Percentiles rank a stretch among this genome's conserved stretches.
Conservation (phyloP, 1,284 basidiomycete genomes). For the Cryptococcus sp. region DNA sequence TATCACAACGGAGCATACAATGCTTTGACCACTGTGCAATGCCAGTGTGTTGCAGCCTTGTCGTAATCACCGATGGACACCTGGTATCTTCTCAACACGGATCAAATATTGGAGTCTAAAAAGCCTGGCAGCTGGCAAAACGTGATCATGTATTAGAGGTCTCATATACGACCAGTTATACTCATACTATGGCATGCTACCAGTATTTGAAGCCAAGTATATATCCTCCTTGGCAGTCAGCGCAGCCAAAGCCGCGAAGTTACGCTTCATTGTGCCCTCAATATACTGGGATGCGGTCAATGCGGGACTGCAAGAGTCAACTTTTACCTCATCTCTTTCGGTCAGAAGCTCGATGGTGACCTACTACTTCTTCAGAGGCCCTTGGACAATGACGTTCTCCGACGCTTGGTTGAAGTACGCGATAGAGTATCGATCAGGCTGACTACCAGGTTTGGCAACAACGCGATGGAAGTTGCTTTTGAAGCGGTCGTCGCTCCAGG, state of each 20-base stretch:
- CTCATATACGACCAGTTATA: too few species aligned
- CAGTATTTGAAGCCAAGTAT: too few species aligned
- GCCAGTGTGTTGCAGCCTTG: too few species aligned
- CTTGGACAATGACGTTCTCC: slow-evolving; percentile 14
- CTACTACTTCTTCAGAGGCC: slow-evolving; percentile 17
- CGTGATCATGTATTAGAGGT: too few species aligned
- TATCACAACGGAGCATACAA: too few species aligned
- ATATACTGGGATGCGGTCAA: slow-evolving; percentile 7
- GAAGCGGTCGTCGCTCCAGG: slow-evolving; percentile 21
- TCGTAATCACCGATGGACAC: too few species aligned
- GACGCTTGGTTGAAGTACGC: slow-evolving; percentile 24
- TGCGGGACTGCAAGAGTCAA: background rate
- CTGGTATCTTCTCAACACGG: too few species aligned
- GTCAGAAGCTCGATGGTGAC: background rate
- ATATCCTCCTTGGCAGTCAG: background rate
- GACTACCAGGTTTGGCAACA: slow-evolving; percentile 5
- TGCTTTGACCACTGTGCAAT: too few species aligned
- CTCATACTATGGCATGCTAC: background rate
- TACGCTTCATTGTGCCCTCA: slow-evolving; percentile 1
- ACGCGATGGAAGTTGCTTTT: slow-evolving; percentile 23
- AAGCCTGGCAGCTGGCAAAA: too few species aligned
- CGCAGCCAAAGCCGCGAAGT: background rate
- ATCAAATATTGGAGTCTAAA: too few species aligned
- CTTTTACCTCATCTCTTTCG: background rate
- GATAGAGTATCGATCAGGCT: slow-evolving; percentile 18